A percentile compares a stretch with the other conserved stretches of the same genome.
Conservation (phyloP, 331 rosid genomes). For the Ulmus americana region DNA sequence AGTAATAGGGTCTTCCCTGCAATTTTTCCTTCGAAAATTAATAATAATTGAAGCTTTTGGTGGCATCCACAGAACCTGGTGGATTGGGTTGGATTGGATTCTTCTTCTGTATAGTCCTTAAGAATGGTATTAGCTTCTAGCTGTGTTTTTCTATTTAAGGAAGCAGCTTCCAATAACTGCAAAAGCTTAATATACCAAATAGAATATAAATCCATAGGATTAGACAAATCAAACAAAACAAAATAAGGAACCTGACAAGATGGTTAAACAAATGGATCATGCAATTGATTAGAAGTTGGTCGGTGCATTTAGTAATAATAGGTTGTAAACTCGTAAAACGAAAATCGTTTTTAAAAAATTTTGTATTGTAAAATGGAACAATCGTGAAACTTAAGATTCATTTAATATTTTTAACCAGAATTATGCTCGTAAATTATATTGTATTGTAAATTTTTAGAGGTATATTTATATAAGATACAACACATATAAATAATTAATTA, state of each 20-base stretch:
- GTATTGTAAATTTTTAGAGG: too few species aligned
- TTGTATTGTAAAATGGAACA: too few species aligned
- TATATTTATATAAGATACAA: too few species aligned
- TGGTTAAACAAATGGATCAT: constrained; percentile 15
- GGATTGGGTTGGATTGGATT: constrained; percentile 49
- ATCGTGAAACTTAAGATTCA: too few species aligned
- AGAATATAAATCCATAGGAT: constrained; percentile 17
- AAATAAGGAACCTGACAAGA: constrained; percentile 21
- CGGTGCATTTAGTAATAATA: background rate
- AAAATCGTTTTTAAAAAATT: too few species aligned
- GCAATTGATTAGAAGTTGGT: background rate
- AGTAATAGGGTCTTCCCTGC: too few species aligned
- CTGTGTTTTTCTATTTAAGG: constrained; percentile 27
- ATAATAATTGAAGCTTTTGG: constrained; percentile 25
- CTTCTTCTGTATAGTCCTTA: constrained; percentile 28
- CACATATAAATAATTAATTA: too few species aligned
- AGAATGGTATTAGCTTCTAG: constrained; percentile 23
- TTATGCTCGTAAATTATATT: too few species aligned
- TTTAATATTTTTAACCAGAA: too few species aligned
- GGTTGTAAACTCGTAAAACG: too few species aligned
- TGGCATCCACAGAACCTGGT: constrained; percentile 38
- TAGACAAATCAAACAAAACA: constrained; percentile 7
- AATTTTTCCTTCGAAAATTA: too few species aligned
- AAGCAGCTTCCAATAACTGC: constrained; percentile 37
- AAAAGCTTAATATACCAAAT: constrained; percentile 17